These are phyloP conservation scores for Taphrina betulina DNA, from an alignment of 1,139 yeast genomes.

Conservation along the genomic window DNA sequence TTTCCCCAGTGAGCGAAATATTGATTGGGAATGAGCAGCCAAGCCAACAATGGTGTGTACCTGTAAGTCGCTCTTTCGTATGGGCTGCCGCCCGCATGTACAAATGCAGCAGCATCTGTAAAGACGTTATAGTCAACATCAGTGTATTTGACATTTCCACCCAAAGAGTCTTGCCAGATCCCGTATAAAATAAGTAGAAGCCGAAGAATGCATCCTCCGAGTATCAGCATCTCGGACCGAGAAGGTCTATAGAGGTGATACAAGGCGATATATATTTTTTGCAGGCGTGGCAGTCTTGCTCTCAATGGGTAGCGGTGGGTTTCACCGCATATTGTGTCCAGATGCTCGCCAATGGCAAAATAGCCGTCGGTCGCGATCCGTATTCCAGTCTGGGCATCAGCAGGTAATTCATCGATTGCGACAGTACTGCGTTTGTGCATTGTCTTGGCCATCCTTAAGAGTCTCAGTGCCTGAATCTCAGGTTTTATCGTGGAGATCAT, in stretches of 20 bases:
- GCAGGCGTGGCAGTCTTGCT: conserved; percentile 14
- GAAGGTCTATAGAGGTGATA: conserved; percentile 13
- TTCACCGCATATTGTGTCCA: background rate
- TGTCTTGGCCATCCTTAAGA: conserved; percentile 9
- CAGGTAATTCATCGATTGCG: conserved; percentile 22
- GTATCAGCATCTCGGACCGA: background rate
- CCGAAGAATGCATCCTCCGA: conserved; percentile 48
- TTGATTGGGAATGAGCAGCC: conserved; percentile 71
- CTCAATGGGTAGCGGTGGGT: conserved; percentile 14
- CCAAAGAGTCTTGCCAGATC: conserved; percentile 69
- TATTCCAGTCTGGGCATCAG: conserved; percentile 11
- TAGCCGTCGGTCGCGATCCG: conserved; percentile 30
- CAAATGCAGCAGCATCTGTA: conserved; percentile 81
- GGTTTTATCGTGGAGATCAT: conserved; percentile 1
- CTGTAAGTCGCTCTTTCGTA: conserved; percentile 83
- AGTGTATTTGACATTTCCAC: conserved; percentile 79
- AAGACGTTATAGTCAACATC: conserved; percentile 93
- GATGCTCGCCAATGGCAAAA: conserved; percentile 27
- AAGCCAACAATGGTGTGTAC: conserved; percentile 85
- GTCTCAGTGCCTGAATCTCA: conserved; percentile 8
- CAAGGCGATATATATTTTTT: conserved; percentile 3
- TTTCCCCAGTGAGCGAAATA: conserved; percentile 57
- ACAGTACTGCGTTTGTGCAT: conserved; percentile 23
- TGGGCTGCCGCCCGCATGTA: conserved; percentile 67
- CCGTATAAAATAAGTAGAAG: conserved; percentile 76